These are phyloP conservation scores for Ceratobasidium sp. DNA, from an alignment of 1,284 basidiomycete species.

Conservation along the genomic window DNA sequence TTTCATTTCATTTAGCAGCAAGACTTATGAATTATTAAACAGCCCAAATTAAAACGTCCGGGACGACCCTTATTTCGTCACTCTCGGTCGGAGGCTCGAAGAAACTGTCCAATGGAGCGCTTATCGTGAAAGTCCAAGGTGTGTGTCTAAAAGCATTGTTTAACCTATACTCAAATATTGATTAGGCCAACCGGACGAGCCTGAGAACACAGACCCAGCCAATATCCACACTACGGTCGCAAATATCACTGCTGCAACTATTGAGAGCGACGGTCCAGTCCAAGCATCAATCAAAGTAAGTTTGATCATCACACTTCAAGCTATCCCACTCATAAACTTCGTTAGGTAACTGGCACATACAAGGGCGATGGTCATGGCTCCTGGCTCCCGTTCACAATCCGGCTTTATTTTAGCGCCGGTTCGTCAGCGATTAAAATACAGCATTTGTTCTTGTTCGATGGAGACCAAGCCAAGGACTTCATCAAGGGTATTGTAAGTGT, in stretches of 20 bases:
- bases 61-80: constrained; percentile 49
- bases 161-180: constrained; percentile 38
- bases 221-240: constrained; percentile 45
- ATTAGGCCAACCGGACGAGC: constrained; percentile 47
- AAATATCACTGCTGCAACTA: constrained; percentile 48
- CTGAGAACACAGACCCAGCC: constrained; percentile 42
- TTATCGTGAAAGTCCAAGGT: constrained; percentile 52
- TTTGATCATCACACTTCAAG: neutral
- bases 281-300: constrained; percentile 53
- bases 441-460: constrained; percentile 55
- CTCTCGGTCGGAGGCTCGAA: constrained; percentile 48
- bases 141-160: constrained; percentile 45
- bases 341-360: constrained; percentile 53
- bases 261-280: constrained; percentile 55
- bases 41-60: constrained; percentile 51
- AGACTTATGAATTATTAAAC: neutral
- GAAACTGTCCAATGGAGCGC: constrained; percentile 48
- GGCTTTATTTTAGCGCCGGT: constrained; percentile 53
- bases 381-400: constrained; percentile 53
- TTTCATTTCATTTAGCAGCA: neutral
- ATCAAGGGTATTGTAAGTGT: constrained; percentile 52
- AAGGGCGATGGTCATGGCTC: constrained; percentile 49
- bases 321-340: neutral
- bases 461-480: constrained; percentile 54
- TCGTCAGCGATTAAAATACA: constrained; percentile 50